A percentile compares a stretch with the other conserved stretches of the same genome.
Conservation (phyloP, 1,284 basidiomycete species). For the Tilletia walkeri region DNA sequence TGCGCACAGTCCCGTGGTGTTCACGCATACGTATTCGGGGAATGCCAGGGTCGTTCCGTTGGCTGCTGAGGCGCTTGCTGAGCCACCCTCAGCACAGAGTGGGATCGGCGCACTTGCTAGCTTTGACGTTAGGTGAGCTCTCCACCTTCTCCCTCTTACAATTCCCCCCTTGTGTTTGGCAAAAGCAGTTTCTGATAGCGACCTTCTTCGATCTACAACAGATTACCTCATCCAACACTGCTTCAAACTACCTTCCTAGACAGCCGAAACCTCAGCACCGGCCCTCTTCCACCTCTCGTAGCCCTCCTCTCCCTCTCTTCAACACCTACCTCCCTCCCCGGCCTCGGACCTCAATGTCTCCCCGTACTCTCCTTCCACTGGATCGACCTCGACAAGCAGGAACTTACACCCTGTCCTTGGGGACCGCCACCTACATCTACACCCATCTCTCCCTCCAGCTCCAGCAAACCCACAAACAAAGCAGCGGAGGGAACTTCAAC, state of each 20-base stretch:
- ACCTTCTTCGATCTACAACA: constrained; percentile 1
- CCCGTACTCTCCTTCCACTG: constrained; percentile 52
- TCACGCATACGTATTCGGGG: constrained; percentile 40
- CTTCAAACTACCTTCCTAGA: constrained; percentile 34
- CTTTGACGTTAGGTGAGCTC: not conserved
- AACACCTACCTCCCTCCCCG: constrained; percentile 34
- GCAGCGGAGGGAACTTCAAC: not conserved
- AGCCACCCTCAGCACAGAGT: constrained; percentile 22
- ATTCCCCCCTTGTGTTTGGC: no score
- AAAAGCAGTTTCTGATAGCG: no score
- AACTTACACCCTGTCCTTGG: constrained; percentile 44
- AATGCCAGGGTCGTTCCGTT: constrained; percentile 33
- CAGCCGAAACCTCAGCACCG: not conserved
- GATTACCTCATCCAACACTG: constrained; percentile 47
- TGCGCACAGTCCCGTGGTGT: constrained; percentile 27
- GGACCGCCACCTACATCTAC: constrained; percentile 28
- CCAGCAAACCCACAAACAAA: not conserved
- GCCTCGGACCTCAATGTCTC: constrained; percentile 43
- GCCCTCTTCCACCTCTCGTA: constrained; percentile 25
- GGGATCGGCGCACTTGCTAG: not conserved
- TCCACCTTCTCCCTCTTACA: no score
- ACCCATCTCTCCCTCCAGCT: not conserved
- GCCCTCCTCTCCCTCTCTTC: constrained; percentile 49
- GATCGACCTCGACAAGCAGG: constrained; percentile 30
- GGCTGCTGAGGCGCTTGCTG: not conserved